Evolutionary conservation across 2,329 filamentous ascomycete genomes (phyloP), one percentile per base, ranked within the genome.

Genomic region (Monosporascus sp.): DNA sequence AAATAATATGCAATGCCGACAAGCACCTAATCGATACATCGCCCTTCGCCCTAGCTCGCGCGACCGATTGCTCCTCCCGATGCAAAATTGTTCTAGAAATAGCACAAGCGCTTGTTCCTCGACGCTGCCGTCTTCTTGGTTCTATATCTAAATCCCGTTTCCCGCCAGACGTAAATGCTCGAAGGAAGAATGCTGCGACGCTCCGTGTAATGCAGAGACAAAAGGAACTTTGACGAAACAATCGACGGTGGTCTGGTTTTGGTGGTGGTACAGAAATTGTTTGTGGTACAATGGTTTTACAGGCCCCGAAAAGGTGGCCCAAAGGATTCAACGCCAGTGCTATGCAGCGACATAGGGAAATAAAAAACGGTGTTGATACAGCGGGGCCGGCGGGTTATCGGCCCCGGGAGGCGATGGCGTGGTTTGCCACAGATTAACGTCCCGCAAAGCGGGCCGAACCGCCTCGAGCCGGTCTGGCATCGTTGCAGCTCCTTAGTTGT

Each of bases 401-500:
- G 39, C 39, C 42, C 15, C 42, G 22, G 25, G 42, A 27, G 11
- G 17, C 22, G 14, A 15, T 46, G 20, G 17, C 38, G 18, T 41
- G 38, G 18, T 20, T 20, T n/a, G 17, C 38, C 17, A 20, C 7
- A 18, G 17, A n/a, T 8, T 11, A n/a, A 8, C 38, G 38, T n/a
- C 38, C 9, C 17, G 38, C 5, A 24, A 45, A n/a, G 42, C 24
- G 42, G 42, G 42, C 24, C 42, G 42, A 46, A n/a, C 42, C 15
- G 42, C 14, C 25, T 17, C 25, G 52, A 59, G 60, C 37, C 55
- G 24, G 52, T 57, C 57, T 54, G 50, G 51, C 56, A 47, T 52
- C 50, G 51, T 55, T 49, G 46, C 55, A n/a, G 52, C 57, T 47
- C 31, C 55, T 59, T 59, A 63, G 61, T 65, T 65, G 60, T 65